Evolutionary conservation across 176 grass and related monocot species (phyloP).

Genomic region (Chloris gayana): DNA sequence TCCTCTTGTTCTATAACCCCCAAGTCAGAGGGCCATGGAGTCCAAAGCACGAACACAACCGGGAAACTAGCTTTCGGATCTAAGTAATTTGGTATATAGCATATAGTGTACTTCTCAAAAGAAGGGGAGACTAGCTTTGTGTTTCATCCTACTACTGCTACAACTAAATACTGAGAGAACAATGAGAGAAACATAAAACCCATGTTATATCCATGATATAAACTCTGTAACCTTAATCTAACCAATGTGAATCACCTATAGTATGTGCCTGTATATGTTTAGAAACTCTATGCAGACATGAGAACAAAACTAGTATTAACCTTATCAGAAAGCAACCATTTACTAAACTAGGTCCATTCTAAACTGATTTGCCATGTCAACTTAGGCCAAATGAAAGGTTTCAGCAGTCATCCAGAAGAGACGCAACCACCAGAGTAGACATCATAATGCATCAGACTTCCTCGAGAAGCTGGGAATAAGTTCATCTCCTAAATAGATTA

Average conservation of each 20-base stretch:
- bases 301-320: constrained; percentile 59
- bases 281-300: constrained; percentile 41
- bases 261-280: constrained; percentile 55
- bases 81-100: neutral
- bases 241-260: constrained; percentile 27
- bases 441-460: neutral
- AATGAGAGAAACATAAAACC: neutral
- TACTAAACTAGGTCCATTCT: constrained; percentile 29
- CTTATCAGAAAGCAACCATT: constrained; percentile 53
- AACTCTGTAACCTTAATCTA: constrained; percentile 34
- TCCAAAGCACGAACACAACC: too few species aligned
- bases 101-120: too few species aligned
- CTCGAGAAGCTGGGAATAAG: constrained; percentile 15
- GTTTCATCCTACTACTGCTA: constrained; percentile 39
- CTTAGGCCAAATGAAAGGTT: neutral
- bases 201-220: constrained; percentile 22
- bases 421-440: neutral
- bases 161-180: neutral
- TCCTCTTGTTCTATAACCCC: too few species aligned
- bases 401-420: constrained; percentile 8
- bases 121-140: neutral
- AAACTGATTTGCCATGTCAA: constrained; percentile 21
- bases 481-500: constrained; percentile 2
- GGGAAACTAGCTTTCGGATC: neutral
- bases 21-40: too few species aligned